A percentile compares a stretch with the other conserved stretches of the same genome.
These are phyloP conservation scores for Cutaneotrichosporon spelunceum DNA, from an alignment of 1,284 basidiomycete species.

Conservation along the genomic window DNA sequence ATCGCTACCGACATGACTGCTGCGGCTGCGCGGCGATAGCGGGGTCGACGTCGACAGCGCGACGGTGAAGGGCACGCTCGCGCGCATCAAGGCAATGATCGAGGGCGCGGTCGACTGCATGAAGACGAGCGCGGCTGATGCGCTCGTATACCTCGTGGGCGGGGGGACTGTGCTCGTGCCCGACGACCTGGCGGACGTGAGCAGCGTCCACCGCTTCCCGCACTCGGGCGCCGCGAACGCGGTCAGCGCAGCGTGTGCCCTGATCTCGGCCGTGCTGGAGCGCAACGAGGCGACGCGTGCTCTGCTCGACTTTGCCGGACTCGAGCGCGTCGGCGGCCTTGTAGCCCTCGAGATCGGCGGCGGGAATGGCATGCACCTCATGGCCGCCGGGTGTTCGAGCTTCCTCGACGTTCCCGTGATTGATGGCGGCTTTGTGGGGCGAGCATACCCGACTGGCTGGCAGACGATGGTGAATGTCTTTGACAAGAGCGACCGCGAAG, in stretches of 20 bases:
- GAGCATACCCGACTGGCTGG: slow-evolving; percentile 32
- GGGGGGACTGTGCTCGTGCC: slow-evolving; percentile 49
- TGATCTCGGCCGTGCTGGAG: slow-evolving; percentile 43
- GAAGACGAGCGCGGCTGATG: slow-evolving; percentile 59
- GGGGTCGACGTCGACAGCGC: slow-evolving; percentile 50
- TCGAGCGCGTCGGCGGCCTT: slow-evolving; percentile 34
- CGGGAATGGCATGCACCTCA: slow-evolving; percentile 59
- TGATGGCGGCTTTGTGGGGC: slow-evolving; percentile 54
- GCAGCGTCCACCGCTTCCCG: slow-evolving; percentile 56
- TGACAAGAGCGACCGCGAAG: slow-evolving; percentile 25
- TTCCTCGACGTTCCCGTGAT: slow-evolving; percentile 50
- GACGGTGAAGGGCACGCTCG: slow-evolving; percentile 45
- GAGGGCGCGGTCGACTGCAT: slow-evolving; percentile 58
- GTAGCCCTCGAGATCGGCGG: slow-evolving; percentile 54
- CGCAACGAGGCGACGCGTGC: slow-evolving; percentile 42
- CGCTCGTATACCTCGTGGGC: slow-evolving; percentile 40
- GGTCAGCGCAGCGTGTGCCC: slow-evolving; percentile 54
- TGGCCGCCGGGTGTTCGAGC: slow-evolving; percentile 52
- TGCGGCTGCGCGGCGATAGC: slow-evolving; percentile 43
- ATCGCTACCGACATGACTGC: slow-evolving; percentile 60
- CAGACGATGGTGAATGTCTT: slow-evolving; percentile 37
- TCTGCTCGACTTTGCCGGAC: slow-evolving; percentile 39
- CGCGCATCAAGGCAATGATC: slow-evolving; percentile 56
- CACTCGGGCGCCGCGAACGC: slow-evolving; percentile 60
- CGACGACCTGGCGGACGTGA: slow-evolving; percentile 54